phyloP scores from a whole-genome alignment of 768 basidiomycete genomes.

The Leccinum rimulosum region DNA sequence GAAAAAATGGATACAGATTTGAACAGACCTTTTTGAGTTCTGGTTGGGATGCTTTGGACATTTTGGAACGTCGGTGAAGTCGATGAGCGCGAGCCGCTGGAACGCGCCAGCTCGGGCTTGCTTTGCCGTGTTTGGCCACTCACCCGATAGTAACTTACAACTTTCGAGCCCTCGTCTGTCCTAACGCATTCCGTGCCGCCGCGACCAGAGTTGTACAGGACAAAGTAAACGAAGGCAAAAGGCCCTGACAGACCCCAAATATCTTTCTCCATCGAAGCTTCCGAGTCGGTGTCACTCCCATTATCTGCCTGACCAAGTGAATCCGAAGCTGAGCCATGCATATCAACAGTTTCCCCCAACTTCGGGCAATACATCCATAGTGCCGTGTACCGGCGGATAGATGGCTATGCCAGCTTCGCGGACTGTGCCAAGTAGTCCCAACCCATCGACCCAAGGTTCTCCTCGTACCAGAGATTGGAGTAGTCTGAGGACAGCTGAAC shows the following conservation, averaged over 20 bases:
- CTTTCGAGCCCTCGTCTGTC: background rate
- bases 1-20: slow-evolving; percentile 1
- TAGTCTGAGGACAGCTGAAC: slow-evolving; percentile 38
- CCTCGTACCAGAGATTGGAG: slow-evolving; percentile 44
- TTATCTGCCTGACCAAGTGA: slow-evolving; percentile 1
- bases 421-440: slow-evolving; percentile 26
- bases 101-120: slow-evolving; percentile 11
- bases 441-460: slow-evolving; percentile 26
- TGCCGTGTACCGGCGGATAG: slow-evolving; percentile 2
- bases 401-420: slow-evolving; percentile 46
- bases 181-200: background rate
- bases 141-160: background rate
- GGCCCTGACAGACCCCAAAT: background rate
- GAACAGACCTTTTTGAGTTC: slow-evolving; percentile 93
- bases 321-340: slow-evolving; percentile 11
- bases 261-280: background rate
- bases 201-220: background rate
- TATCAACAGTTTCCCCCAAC: slow-evolving; percentile 8
- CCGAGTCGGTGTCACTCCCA: slow-evolving; percentile 13
- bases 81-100: background rate
- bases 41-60: slow-evolving; percentile 95
- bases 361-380: slow-evolving; percentile 2
- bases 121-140: slow-evolving; percentile 34
- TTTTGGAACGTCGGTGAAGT: slow-evolving; percentile 31
- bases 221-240: background rate